Evolutionary conservation across 2,329 filamentous ascomycete genomes (phyloP).

Genomic region (Penicillium sp.): DNA sequence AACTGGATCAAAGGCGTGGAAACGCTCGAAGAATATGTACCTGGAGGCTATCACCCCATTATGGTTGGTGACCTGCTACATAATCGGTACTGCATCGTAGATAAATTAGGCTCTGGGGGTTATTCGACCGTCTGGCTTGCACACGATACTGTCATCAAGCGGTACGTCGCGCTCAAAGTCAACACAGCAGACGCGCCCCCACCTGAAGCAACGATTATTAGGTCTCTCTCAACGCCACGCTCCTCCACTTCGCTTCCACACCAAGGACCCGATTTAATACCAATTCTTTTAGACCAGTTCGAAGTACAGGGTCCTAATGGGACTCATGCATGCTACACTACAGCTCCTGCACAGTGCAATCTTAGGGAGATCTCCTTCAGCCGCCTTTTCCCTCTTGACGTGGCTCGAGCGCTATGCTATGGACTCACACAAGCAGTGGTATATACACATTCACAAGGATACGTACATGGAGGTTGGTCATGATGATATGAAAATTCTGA

Average conservation of each 20-base stretch:
- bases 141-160: conserved; percentile 21
- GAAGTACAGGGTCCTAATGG: conserved; percentile 24
- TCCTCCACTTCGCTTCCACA: background rate
- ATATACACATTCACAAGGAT: conserved; percentile 20
- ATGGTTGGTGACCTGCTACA: conserved; percentile 27
- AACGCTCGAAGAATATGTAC: conserved; percentile 25
- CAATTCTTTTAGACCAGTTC: conserved; percentile 21
- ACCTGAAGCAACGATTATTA: conserved; percentile 10
- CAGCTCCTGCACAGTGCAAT: conserved; percentile 21
- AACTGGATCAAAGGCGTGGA: conserved; percentile 27
- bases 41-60: conserved; percentile 30
- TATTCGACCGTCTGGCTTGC: conserved; percentile 40
- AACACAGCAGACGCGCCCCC: conserved; percentile 15
- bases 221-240: background rate
- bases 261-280: conserved; percentile 6
- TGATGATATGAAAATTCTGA: background rate
- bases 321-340: conserved; percentile 23
- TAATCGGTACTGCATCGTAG: conserved; percentile 32
- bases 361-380: conserved; percentile 24
- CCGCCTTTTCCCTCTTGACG: conserved; percentile 20
- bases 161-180: conserved; percentile 29
- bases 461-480: conserved; percentile 19
- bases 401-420: conserved; percentile 20
- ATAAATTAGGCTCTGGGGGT: conserved; percentile 39
- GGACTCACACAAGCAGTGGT: conserved; percentile 15